Conservation (phyloP, 1,284 basidiomycete genomes). For the Irpex sp. region DNA sequence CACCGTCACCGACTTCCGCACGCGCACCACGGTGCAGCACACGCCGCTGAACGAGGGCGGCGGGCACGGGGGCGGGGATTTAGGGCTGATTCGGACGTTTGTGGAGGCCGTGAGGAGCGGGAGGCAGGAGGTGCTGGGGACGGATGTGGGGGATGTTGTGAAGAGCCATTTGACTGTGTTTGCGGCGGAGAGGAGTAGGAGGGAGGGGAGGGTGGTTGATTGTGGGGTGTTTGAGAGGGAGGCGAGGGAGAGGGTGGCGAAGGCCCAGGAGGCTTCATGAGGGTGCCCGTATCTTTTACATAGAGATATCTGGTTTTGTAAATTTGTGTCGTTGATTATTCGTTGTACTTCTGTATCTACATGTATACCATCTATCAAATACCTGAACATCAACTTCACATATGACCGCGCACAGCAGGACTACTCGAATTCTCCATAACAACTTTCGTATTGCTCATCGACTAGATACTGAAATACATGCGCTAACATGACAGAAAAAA, state of each 20-base stretch:
- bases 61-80: conserved; percentile 80
- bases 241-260: conserved; percentile 31
- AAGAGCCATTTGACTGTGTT: conserved; percentile 81
- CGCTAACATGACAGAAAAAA: not conserved
- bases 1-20: conserved; percentile 76
- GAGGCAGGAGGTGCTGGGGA: conserved; percentile 62
- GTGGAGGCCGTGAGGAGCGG: conserved; percentile 65
- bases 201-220: conserved; percentile 63
- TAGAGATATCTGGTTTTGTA: no score
- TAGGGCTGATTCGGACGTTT: conserved; percentile 69
- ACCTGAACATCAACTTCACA: no score
- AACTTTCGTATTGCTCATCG: not conserved
- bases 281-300: no score
- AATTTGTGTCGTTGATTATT: no score
- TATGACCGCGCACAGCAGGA: no score
- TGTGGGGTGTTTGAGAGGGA: conserved; percentile 55
- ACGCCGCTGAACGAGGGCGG: conserved; percentile 58
- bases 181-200: conserved; percentile 76
- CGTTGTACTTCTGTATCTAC: no score
- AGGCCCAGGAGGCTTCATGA: not conserved
- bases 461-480: conserved; percentile 1
- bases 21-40: conserved; percentile 42
- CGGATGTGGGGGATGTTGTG: conserved; percentile 64
- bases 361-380: not conserved
- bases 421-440: no score